Evolutionary conservation across 345 rosid genomes (phyloP), one percentile per base, ranked within the genome.

Genomic region (Rhizophora mangle): DNA sequence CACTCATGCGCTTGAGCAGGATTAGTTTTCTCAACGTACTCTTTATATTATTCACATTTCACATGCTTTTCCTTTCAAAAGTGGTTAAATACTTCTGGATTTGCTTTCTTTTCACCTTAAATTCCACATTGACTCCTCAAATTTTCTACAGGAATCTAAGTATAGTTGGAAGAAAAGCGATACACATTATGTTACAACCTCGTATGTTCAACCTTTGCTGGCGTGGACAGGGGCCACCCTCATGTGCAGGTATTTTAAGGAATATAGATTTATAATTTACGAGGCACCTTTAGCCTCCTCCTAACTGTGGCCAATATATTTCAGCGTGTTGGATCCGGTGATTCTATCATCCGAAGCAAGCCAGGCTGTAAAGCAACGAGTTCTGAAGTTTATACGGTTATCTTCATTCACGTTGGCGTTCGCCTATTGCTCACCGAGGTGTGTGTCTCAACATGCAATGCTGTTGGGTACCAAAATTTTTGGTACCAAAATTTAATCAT

Each of bases 361-460:
- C 80, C 85, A 84, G 78, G 76, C 80, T 73, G 89, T 91, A 64
- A 91, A 89, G 77, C 87, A 85, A 68, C 80, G 97, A 54, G 74
- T 87, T 73, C 73, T 91, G 78, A 82, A 80, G 79, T 91, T 91
- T 79, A 82, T 87, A 39, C 81, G 86, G 69, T 87, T 91, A 39
- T 73, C 86, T 62, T 87, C 97, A 56, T 87, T 96, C 2, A 93
- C 87, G 55, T 80, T 91, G 79, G 87, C 91, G 46, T 87, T 87
- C 73, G 89, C 96, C 13, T 85, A 82, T 76, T 87, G 93, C 79
- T 71, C 87, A 60, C 88, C 92, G 21, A 85, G 93, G 97, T 89
- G 18, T 43, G 49, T 43, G 49, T 43, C 24, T 0, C 24, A 24
- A 24, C 24, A 24, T 24, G 24, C 24, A 24, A 24, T 24, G 24